phyloP scores from a whole-genome alignment of 2,329 filamentous ascomycete genomes.

The Cordyceps farinosa region DNA sequence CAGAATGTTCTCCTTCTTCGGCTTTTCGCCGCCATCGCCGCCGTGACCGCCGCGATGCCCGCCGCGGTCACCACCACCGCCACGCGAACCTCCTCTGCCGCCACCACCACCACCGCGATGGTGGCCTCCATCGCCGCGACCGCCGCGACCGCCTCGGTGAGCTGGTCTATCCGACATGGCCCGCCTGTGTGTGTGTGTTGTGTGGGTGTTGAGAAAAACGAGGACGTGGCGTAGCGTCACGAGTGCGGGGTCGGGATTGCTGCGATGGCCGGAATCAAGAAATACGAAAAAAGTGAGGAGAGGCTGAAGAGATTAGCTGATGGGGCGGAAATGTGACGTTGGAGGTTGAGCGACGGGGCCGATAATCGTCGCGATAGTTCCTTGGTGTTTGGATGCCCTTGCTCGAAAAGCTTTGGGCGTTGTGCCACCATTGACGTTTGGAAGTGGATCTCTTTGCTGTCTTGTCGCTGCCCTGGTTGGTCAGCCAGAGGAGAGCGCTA shows the following conservation, averaged over 20 bases:
- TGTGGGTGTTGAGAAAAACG: neutral
- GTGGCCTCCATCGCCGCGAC: conserved; percentile 40
- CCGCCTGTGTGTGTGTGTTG: conserved; percentile 21
- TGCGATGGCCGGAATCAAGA: neutral
- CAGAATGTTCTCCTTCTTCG: conserved; percentile 98
- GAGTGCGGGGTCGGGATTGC: neutral
- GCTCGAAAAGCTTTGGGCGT: neutral
- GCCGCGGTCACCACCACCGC: conserved; percentile 34
- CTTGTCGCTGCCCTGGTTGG: neutral
- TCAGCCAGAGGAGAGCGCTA: neutral
- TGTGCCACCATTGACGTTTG: neutral
- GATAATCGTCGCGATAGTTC: neutral
- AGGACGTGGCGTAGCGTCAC: neutral
- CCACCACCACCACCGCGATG: conserved; percentile 34
- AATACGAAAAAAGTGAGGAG: neutral
- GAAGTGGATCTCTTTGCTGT: neutral
- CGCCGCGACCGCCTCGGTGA: conserved; percentile 43
- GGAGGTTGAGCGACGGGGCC: neutral
- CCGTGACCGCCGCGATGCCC: conserved; percentile 37
- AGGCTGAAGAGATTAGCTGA: neutral
- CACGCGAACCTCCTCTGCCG: conserved; percentile 44
- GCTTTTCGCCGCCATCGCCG: conserved; percentile 59
- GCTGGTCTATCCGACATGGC: conserved; percentile 50
- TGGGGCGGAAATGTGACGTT: neutral
- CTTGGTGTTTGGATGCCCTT: no score